These are phyloP conservation scores for Seiridium unicorne DNA, from an alignment of 2,329 filamentous ascomycete species.

Conservation along the genomic window DNA sequence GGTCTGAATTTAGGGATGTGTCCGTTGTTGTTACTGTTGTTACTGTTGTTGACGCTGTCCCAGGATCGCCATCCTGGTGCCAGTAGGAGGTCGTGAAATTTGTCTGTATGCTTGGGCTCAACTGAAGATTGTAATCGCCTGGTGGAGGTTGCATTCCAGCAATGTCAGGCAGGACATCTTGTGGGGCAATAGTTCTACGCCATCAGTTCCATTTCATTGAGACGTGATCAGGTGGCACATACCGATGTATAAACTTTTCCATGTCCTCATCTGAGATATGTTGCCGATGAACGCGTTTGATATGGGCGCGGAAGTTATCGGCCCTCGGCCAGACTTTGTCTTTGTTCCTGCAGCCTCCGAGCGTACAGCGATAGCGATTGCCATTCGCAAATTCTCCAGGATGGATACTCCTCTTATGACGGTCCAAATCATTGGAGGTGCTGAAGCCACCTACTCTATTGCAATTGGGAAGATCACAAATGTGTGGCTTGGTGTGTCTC, in stretches of 20 bases:
- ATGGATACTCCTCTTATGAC: conserved; percentile 76
- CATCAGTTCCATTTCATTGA: neutral
- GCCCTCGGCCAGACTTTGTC: conserved; percentile 75
- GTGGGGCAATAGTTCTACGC: neutral
- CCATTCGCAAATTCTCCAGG: conserved; percentile 40
- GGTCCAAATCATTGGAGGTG: conserved; percentile 76
- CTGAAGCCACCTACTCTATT: conserved; percentile 66
- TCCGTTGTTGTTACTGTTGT: too few relatives aligned
- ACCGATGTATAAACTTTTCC: conserved; percentile 30
- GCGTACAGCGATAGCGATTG: conserved; percentile 59
- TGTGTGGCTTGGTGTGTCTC: conserved; percentile 67
- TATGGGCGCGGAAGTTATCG: conserved; percentile 85
- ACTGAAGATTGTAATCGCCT: conserved; percentile 9
- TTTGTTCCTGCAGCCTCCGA: conserved; percentile 53
- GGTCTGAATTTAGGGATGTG: too few relatives aligned
- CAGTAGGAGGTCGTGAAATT: conserved; percentile 7
- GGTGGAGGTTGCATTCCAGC: conserved; percentile 4
- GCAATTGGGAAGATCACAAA: conserved; percentile 60
- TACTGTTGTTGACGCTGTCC: neutral
- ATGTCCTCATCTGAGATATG: conserved; percentile 38
- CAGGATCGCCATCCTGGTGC: neutral
- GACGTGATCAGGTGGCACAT: conserved; percentile 6
- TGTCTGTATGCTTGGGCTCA: conserved; percentile 9
- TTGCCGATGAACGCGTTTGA: conserved; percentile 63
- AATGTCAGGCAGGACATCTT: conserved; percentile 11